A percentile compares a stretch with the other conserved stretches of the same genome.
Evolutionary conservation across 176 grass and related monocot species (phyloP).

Genomic region (Secale cereale): DNA sequence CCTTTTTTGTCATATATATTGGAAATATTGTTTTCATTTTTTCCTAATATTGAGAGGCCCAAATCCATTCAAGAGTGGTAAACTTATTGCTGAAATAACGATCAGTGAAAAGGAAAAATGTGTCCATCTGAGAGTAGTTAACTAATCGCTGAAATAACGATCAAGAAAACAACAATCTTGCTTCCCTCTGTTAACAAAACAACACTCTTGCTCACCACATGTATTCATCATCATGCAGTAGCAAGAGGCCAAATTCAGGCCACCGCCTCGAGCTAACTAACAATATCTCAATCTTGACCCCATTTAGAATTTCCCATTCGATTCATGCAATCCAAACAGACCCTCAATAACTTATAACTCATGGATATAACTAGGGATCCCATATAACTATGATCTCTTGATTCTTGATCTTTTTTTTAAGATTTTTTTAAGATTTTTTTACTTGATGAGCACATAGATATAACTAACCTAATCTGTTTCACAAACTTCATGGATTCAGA

Average conservation of each 20-base stretch:
- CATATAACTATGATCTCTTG: background rate
- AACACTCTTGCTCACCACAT: background rate
- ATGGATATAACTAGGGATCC: too few relatives aligned
- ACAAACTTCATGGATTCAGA: slow-evolving; percentile 16
- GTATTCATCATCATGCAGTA: background rate
- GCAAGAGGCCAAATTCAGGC: slow-evolving; percentile 1
- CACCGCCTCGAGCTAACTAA: background rate
- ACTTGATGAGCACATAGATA: background rate
- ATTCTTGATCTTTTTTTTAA: background rate
- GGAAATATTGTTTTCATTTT: background rate
- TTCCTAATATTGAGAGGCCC: background rate
- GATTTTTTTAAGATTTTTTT: background rate
- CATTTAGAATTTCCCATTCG: background rate
- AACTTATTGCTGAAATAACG: slow-evolving; percentile 20
- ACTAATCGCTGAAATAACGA: slow-evolving; percentile 17
- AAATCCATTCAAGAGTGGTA: background rate
- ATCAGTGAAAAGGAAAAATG: background rate
- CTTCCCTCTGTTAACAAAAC: slow-evolving; percentile 16
- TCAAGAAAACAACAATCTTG: slow-evolving; percentile 24
- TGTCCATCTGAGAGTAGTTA: background rate
- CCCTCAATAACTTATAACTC: background rate
- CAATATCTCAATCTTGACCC: background rate
- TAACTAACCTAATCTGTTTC: background rate
- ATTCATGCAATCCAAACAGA: background rate
- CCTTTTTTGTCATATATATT: slow-evolving; percentile 14